These are phyloP conservation scores for Malus hybrid DNA, from an alignment of 331 rosid species.

Conservation along the genomic window DNA sequence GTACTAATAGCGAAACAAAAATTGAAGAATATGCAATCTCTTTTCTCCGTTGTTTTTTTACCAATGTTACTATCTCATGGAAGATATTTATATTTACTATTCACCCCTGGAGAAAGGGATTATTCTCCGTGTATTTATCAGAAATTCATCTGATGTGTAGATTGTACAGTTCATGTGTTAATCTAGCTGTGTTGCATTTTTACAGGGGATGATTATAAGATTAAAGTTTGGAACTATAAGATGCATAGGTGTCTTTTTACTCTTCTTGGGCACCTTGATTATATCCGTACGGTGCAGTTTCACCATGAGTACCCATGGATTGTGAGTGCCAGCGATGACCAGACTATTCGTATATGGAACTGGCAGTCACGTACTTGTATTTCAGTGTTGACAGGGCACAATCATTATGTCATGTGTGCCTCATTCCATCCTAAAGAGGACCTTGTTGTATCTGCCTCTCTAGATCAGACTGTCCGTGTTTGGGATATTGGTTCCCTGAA, in stretches of 20 bases:
- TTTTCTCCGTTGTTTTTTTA: background rate
- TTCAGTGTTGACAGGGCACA: conserved; percentile 94
- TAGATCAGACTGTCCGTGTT: conserved; percentile 97
- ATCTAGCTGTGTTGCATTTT: conserved; percentile 8
- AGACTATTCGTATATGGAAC: conserved; percentile 96
- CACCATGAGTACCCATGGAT: conserved; percentile 97
- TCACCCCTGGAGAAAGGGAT: background rate
- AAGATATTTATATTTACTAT: background rate
- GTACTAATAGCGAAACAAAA: background rate
- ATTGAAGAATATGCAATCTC: conserved; percentile 7
- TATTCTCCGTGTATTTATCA: too few species aligned
- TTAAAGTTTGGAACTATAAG: conserved; percentile 98
- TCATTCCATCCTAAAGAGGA: conserved; percentile 93
- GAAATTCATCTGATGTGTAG: background rate
- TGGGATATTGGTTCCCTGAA: conserved; percentile 94
- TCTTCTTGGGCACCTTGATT: conserved; percentile 94
- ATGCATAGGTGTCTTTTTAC: conserved; percentile 90
- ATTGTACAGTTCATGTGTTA: background rate
- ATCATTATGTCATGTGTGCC: conserved; percentile 97
- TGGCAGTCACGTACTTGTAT: conserved; percentile 97
- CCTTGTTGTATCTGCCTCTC: conserved; percentile 88
- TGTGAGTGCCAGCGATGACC: conserved; percentile 98
- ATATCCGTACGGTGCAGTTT: conserved; percentile 91
- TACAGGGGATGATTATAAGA: conserved; percentile 97
- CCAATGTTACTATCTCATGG: background rate